Conservation (phyloP, 192 early-diverging fungal genomes). For the Paraglomus brasilianum region DNA sequence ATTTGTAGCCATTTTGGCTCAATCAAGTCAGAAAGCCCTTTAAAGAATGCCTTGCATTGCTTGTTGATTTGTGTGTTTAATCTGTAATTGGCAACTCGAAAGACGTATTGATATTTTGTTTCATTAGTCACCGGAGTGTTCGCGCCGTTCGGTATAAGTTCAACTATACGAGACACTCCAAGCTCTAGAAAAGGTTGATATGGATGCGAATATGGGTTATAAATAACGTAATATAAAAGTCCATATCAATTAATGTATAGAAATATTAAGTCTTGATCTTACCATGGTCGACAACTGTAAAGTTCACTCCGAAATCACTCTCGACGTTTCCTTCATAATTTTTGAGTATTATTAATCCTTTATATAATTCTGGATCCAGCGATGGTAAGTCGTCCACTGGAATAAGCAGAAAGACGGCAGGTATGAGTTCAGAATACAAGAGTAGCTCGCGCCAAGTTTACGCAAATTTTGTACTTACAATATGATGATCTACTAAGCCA, state of each 20-base stretch:
- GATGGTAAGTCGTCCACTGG: slow-evolving; percentile 79
- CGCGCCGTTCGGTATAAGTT: slow-evolving; percentile 77
- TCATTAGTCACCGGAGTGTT: slow-evolving; percentile 77
- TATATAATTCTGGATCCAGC: slow-evolving; percentile 75
- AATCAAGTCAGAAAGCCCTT: slow-evolving; percentile 81
- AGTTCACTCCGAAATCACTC: slow-evolving; percentile 67
- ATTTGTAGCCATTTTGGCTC: slow-evolving; percentile 85
- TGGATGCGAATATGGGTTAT: background rate
- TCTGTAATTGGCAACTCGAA: slow-evolving; percentile 83
- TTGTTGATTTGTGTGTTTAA: slow-evolving; percentile 77
- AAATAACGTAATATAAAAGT: background rate
- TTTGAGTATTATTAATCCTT: slow-evolving; percentile 70
- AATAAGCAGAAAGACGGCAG: background rate
- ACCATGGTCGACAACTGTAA: slow-evolving; percentile 66
- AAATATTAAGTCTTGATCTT: background rate
- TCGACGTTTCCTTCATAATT: slow-evolving; percentile 70
- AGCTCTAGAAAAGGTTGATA: slow-evolving; percentile 34
- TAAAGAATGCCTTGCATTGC: slow-evolving; percentile 82
- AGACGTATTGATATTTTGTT: slow-evolving; percentile 87
- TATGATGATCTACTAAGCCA: slow-evolving; percentile 68
- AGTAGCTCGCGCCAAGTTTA: slow-evolving; percentile 24
- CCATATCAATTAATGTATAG: background rate
- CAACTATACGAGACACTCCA: slow-evolving; percentile 49
- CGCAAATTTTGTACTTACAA: slow-evolving; percentile 46
- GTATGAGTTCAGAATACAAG: background rate